Base-by-base conservation (phyloP, 306 rosid genomes). In the Pterocarpus macrocarpus region DNA sequence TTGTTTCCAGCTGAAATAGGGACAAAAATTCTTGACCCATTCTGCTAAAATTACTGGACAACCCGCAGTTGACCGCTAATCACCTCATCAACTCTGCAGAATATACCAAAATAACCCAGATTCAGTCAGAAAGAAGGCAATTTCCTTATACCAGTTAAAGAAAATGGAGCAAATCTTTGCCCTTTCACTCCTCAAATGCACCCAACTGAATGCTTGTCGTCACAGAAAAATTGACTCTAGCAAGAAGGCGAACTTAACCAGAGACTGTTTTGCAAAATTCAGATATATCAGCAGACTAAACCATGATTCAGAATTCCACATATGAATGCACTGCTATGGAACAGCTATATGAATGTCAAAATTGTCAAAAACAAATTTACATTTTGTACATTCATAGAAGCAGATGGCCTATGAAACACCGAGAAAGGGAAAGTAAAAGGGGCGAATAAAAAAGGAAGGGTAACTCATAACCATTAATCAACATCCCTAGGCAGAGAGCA, bases 1-100 rank as follows among this genome's bases (percentile, higher is more conserved):
- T 91, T 2, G 80, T 74, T 85, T 88, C 88, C 33, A 69, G 61
- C 39, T 75, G 97, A 80, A 85, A 81, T 33, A 75, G 49, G 79
- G 86, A 61, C n/a, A 53, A 69, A 53, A 82, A 44, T 47, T 86
- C 80, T 80, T 81, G 94, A 84, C 83, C 86, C 97, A 92, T 95
- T 79, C 82, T 77, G 80, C 68, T 71, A 57, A 81, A 84, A 67
- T 16, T 53, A 45, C 49, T n/a, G 62, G 34, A 65, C 73, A 8
- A 71, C 61, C 45, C 38, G 78, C 78, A 30, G 56, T 50, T 77
- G 86, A 58, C 22, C 72, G 61, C 82, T 82, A 77, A 77, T 39
- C 77, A 85, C 76, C 86, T 74, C 77, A 71, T 73, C 80, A 78
- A 66, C 83, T 80, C 94, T 92, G 92, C 80, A 77, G 8, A 80